phyloP scores from a whole-genome alignment of 2,329 filamentous ascomycete genomes.

The Graphilbum ipis-grandicollis region DNA sequence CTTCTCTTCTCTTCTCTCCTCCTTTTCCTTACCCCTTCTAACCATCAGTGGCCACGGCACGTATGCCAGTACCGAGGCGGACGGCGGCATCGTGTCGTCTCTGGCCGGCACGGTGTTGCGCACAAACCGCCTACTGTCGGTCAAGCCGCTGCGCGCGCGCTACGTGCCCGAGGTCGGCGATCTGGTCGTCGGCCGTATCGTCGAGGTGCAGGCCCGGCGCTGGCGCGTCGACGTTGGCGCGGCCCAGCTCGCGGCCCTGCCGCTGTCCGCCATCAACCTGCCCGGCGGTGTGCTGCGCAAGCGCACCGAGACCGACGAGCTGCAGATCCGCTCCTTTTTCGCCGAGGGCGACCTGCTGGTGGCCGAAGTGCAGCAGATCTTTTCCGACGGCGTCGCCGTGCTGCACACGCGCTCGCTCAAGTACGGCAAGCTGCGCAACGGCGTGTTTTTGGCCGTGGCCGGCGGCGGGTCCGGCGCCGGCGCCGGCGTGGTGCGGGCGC shows the following conservation, averaged over 20 bases:
- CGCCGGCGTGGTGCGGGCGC: slow-evolving; percentile 65
- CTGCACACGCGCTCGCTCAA: slow-evolving; percentile 82
- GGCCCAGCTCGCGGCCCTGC: slow-evolving; percentile 67
- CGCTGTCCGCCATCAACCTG: slow-evolving; percentile 81
- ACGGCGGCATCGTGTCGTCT: slow-evolving; percentile 65
- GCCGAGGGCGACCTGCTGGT: slow-evolving; percentile 86
- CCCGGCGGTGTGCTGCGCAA: slow-evolving; percentile 84
- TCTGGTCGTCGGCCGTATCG: slow-evolving; percentile 80
- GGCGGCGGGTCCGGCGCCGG: slow-evolving; percentile 75
- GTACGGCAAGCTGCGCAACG: slow-evolving; percentile 92
- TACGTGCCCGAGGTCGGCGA: slow-evolving; percentile 96
- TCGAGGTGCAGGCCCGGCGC: slow-evolving; percentile 80
- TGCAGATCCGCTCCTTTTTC: slow-evolving; percentile 96
- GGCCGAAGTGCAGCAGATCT: slow-evolving; percentile 83
- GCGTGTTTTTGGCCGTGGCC: slow-evolving; percentile 67
- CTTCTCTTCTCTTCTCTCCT: not conserved
- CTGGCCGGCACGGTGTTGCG: slow-evolving; percentile 80
- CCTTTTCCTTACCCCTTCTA: not conserved
- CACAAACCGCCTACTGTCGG: slow-evolving; percentile 92
- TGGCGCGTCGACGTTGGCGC: slow-evolving; percentile 94
- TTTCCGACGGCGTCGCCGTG: slow-evolving; percentile 68
- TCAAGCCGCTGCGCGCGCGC: slow-evolving; percentile 75
- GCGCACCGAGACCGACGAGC: slow-evolving; percentile 85
- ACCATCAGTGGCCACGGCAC: slow-evolving; percentile 62
- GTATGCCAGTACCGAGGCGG: slow-evolving; percentile 45